phyloP scores from a whole-genome alignment of 139 green algal species.

The Deuterostichococcus epilithicus region DNA sequence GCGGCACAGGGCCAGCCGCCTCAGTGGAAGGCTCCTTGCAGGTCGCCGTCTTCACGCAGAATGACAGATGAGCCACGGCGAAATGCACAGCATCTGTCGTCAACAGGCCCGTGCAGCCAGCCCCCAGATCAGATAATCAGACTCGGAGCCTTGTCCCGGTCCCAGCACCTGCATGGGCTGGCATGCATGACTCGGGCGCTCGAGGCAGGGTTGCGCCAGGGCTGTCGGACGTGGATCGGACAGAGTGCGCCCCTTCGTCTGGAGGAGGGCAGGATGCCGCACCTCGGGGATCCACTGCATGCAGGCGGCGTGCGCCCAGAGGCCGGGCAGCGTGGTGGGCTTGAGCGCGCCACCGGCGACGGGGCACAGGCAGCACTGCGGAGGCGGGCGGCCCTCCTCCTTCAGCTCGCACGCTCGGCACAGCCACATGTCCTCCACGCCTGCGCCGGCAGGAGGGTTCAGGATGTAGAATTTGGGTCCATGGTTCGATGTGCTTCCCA shows the following conservation, averaged over 20 bases:
- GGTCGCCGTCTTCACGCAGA: background rate
- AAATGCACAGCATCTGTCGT: no score
- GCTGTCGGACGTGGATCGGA: no score
- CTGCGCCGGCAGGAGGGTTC: background rate
- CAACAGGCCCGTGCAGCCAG: no score
- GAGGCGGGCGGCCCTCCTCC: constrained; percentile 38
- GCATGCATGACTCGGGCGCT: no score
- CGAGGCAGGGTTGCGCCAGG: no score
- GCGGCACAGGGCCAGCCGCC: background rate
- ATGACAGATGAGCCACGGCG: no score
- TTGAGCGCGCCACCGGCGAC: constrained; percentile 86
- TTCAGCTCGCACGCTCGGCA: constrained; percentile 77
- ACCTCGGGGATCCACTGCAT: constrained; percentile 84
- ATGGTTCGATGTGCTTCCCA: no score
- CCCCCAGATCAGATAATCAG: no score
- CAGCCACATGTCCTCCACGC: constrained; percentile 77
- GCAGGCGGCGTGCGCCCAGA: constrained; percentile 84
- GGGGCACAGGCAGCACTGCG: constrained; percentile 92
- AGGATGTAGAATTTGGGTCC: no score
- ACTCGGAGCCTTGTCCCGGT: no score
- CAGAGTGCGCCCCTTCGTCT: background rate
- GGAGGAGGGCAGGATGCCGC: background rate
- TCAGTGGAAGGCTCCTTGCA: background rate
- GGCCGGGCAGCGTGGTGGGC: constrained; percentile 61
- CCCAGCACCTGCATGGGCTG: no score